Percentiles rank a stretch among this genome's conserved stretches.
Evolutionary conservation across 352 stramenopile species (phyloP).

Genomic region (Halophytophthora batemanensis): DNA sequence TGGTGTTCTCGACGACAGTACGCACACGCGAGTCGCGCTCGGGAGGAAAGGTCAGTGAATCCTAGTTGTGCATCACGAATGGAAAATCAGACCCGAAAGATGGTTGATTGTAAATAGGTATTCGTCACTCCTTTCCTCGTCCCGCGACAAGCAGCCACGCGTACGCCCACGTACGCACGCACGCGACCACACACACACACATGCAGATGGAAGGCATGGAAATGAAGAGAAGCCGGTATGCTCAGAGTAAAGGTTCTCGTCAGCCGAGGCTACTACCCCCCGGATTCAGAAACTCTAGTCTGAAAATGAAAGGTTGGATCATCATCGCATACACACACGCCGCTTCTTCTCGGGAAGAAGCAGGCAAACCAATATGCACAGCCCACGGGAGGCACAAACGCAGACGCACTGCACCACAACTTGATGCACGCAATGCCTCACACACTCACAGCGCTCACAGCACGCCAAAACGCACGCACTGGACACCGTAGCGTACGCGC

Average conservation of each 20-base stretch:
- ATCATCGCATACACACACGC: slow-evolving; percentile 64
- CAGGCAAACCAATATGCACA: too few relatives aligned
- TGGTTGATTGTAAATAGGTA: slow-evolving; percentile 82
- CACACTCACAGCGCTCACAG: too few relatives aligned
- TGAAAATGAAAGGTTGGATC: slow-evolving; percentile 83
- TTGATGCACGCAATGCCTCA: too few relatives aligned
- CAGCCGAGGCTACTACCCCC: slow-evolving; percentile 86
- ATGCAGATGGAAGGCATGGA: neutral
- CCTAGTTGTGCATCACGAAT: slow-evolving; percentile 80
- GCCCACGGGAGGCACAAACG: too few relatives aligned
- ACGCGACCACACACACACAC: neutral
- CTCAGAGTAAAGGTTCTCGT: slow-evolving; percentile 68
- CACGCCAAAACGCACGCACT: too few relatives aligned
- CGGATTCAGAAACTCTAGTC: slow-evolving; percentile 91
- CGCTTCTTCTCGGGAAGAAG: too few relatives aligned
- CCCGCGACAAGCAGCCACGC: too few relatives aligned
- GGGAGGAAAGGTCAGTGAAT: slow-evolving; percentile 71
- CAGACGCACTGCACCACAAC: too few relatives aligned
- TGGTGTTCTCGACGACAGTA: too few relatives aligned
- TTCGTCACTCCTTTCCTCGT: slow-evolving; percentile 68
- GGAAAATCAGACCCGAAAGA: slow-evolving; percentile 91
- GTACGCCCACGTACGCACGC: slow-evolving; percentile 3
- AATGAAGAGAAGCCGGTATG: slow-evolving; percentile 37
- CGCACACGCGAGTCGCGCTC: slow-evolving; percentile 1
- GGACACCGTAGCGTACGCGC: too few relatives aligned